Base-by-base conservation (phyloP, 2,329 filamentous ascomycete genomes). In the Alternaria conjuncta region DNA sequence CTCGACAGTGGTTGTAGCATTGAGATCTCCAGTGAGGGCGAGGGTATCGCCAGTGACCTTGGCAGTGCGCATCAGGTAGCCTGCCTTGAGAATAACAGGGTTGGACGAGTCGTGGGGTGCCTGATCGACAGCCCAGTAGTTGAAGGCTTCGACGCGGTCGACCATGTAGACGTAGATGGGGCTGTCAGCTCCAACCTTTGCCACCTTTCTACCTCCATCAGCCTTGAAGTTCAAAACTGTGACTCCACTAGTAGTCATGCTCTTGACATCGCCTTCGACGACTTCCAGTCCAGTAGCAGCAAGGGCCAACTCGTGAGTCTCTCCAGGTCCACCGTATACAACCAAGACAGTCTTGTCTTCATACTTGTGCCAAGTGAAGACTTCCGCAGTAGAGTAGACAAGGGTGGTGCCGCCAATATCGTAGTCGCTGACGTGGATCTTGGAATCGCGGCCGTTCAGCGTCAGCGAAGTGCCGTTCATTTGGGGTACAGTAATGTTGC, bases 21-120 rank as follows among this genome's bases (percentile, higher is more conserved):
- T 94, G 65, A 94, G 84, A 71, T 96, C 92, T 4, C 90, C 92
- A 5, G 86, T 86, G 3, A 95, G 76, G 12, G 86, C 82, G 5
- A 95, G 82, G 1, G 84, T 84, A n/a, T 80, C 81, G 2, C 84
- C 87, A 6, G 85, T 71, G 1, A 90, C 76, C 3, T 84, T 83
- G 0, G 89, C 89, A 0, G 85, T 87, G 7, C 90, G 86, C 36
- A 91, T 75, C 0, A 92, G 83, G 71, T 92, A 91, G 10, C 87
- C 87, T 0, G 86, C 89, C 63, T 89, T 86, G 55, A 90, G 78
- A 44, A 92, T 88, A 18, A 91, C 83, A 6, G 78, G 69, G 44
- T 67, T 70, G 1, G 75, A 71, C 11, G 69, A 67, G 50, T 76
- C 71, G 60, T 77, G 74, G 15, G 74, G 69, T 1, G 73, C 72